A percentile compares a stretch with the other conserved stretches of the same genome.
Conservation (phyloP, 2,329 filamentous ascomycete genomes). For the Ploettnerulaceae sp. region DNA sequence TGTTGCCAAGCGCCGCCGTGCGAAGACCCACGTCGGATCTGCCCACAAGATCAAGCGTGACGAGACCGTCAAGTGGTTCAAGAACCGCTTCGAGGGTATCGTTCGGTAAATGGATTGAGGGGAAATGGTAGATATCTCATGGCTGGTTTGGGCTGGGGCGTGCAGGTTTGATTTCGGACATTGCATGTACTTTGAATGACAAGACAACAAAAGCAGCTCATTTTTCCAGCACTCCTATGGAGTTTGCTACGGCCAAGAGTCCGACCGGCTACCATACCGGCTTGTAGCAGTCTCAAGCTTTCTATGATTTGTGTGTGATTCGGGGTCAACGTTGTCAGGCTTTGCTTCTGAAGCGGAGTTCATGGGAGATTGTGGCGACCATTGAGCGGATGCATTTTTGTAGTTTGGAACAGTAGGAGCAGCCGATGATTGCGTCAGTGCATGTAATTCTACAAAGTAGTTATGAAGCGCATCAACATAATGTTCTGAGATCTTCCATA, state of each 20-base stretch:
- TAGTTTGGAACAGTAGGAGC: too few species aligned
- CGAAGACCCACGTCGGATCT: conserved; percentile 79
- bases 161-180: conserved; percentile 7
- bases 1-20: conserved; percentile 89
- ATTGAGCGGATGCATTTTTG: too few species aligned
- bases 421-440: too few species aligned
- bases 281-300: conserved; percentile 6
- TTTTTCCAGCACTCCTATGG: conserved; percentile 9
- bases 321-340: not conserved
- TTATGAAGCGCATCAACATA: not conserved
- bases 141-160: conserved; percentile 2
- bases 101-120: conserved; percentile 71
- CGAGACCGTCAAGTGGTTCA: conserved; percentile 98
- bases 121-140: conserved; percentile 3
- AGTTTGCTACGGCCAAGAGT: conserved; percentile 9
- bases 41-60: conserved; percentile 88
- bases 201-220: conserved; percentile 5
- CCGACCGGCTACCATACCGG: conserved; percentile 10
- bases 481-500: not conserved
- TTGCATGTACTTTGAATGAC: conserved; percentile 10
- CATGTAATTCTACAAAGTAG: not conserved
- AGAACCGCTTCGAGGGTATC: conserved; percentile 64
- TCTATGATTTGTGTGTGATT: not conserved
- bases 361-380: not conserved
- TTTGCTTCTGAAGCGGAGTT: not conserved